phyloP scores from a whole-genome alignment of 306 rosid genomes.

The Psophocarpus tetragonolobus region DNA sequence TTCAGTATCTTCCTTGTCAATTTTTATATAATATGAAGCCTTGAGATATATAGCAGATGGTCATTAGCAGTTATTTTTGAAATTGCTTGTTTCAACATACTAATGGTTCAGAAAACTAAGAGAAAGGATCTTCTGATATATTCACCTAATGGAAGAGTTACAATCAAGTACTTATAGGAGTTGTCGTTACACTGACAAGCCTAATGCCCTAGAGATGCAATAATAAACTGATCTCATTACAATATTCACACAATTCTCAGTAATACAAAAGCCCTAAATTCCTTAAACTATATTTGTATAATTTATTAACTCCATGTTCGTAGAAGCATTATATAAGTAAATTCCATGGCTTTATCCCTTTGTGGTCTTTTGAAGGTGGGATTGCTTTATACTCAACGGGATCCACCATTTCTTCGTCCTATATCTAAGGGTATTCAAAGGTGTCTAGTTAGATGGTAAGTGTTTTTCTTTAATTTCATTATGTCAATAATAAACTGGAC shows the following conservation, averaged over 20 bases:
- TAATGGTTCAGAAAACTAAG: too few species aligned
- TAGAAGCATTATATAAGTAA: background rate
- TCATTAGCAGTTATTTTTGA: background rate
- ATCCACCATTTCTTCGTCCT: conserved; percentile 90
- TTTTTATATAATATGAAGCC: conserved; percentile 2
- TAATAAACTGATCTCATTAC: too few species aligned
- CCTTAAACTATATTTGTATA: background rate
- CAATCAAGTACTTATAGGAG: too few species aligned
- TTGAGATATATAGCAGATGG: background rate
- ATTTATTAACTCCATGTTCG: background rate
- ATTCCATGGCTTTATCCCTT: conserved; percentile 13
- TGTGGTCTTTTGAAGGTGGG: conserved; percentile 62
- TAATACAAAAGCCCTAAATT: background rate
- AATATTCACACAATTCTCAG: background rate
- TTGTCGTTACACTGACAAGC: too few species aligned
- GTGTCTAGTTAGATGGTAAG: conserved; percentile 94
- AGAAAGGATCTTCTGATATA: too few species aligned
- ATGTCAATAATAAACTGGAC: background rate
- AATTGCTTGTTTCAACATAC: background rate
- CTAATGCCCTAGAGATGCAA: too few species aligned
- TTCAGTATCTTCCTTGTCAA: conserved; percentile 9
- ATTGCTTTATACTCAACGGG: conserved; percentile 82
- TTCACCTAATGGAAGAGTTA: too few species aligned
- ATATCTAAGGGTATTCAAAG: conserved; percentile 84
- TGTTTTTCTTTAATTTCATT: conserved; percentile 22